Evolutionary conservation across 192 early-diverging fungal genomes (phyloP).

Genomic region (Martensiomyces pterosporus): DNA sequence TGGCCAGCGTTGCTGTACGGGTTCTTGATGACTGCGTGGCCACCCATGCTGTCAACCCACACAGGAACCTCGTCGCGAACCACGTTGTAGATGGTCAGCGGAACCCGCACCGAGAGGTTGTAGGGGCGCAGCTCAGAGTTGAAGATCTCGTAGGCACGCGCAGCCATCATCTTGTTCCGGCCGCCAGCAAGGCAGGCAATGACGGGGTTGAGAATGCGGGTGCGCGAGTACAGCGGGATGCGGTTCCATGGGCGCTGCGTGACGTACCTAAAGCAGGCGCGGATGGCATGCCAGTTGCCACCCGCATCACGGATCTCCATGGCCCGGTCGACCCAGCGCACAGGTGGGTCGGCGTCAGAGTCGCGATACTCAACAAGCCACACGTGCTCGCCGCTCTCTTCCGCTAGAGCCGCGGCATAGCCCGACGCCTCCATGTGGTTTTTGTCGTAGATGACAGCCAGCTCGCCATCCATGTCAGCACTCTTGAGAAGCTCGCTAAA

Average conservation of each 20-base stretch:
- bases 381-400: conserved; percentile 68
- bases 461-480: conserved; percentile 64
- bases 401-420: conserved; percentile 77
- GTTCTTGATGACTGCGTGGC: conserved; percentile 78
- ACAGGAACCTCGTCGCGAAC: conserved; percentile 75
- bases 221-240: conserved; percentile 72
- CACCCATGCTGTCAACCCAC: conserved; percentile 80
- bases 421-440: conserved; percentile 85
- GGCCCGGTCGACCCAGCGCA: conserved; percentile 71
- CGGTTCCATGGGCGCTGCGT: conserved; percentile 88
- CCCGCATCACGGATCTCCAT: conserved; percentile 64
- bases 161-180: conserved; percentile 89
- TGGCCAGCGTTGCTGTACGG: conserved; percentile 88
- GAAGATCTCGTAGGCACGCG: conserved; percentile 79
- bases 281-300: conserved; percentile 72
- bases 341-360: conserved; percentile 67
- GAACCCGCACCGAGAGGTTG: conserved; percentile 66
- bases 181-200: conserved; percentile 83
- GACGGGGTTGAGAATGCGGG: conserved; percentile 76
- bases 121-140: conserved; percentile 70
- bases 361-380: conserved; percentile 76
- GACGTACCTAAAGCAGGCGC: conserved; percentile 85
- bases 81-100: conserved; percentile 85
- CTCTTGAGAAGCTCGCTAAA: conserved; percentile 63
- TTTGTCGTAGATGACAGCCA: conserved; percentile 84